Evolutionary conservation across 345 rosid species (phyloP).

Genomic region (Euphorbia peplus): DNA sequence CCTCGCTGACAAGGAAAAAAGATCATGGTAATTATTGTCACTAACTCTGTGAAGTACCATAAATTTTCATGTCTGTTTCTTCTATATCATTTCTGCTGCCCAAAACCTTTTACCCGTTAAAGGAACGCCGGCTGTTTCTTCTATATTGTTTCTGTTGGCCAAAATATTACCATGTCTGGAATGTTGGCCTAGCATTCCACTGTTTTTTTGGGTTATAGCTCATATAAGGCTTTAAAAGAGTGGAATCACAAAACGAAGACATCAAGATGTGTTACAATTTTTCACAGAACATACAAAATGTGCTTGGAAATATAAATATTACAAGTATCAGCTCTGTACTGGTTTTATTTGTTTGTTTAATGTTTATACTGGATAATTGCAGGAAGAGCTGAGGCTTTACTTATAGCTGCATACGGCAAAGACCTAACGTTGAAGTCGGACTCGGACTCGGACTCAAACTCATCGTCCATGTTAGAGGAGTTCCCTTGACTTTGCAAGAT

Average conservation of each 20-base stretch:
- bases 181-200: too few species aligned
- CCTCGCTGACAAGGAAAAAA: slow-evolving; percentile 59
- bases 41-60: not conserved
- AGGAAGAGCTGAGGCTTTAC: slow-evolving; percentile 86
- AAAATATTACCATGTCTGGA: too few species aligned
- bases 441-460: slow-evolving; percentile 8
- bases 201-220: too few species aligned
- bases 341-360: slow-evolving; percentile 1
- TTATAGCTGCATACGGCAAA: slow-evolving; percentile 79
- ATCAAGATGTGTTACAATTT: not conserved
- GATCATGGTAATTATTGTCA: slow-evolving; percentile 60
- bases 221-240: too few species aligned
- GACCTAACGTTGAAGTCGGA: slow-evolving; percentile 41
- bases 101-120: too few species aligned
- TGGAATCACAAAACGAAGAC: not conserved
- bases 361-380: slow-evolving; percentile 18
- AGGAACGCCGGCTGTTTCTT: too few species aligned
- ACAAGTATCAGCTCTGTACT: not conserved
- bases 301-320: not conserved
- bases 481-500: slow-evolving; percentile 2
- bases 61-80: not conserved
- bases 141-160: too few species aligned
- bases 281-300: too few species aligned
- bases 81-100: too few species aligned
- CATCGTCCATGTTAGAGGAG: slow-evolving; percentile 7